Evolutionary conservation across 768 basidiomycete genomes (phyloP).

Genomic region (Lactifluus subvellereus): DNA sequence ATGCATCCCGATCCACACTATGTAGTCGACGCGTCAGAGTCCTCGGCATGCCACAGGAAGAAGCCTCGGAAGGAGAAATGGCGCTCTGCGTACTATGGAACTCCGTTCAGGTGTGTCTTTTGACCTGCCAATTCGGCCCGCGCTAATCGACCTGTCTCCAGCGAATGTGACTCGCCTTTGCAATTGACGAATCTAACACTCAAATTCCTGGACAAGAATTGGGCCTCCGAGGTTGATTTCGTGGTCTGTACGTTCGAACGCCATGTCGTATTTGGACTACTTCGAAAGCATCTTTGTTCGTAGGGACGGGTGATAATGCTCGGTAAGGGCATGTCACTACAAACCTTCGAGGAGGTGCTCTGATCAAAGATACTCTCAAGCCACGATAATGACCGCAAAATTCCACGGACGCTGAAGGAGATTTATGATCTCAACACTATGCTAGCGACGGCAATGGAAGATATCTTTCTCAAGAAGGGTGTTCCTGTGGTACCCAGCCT

Average conservation of each 20-base stretch:
- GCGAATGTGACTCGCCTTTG: conserved; percentile 79
- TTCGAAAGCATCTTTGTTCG: background rate
- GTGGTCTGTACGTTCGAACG: conserved; percentile 60
- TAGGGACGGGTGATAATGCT: conserved; percentile 77
- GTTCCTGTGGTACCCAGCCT: conserved; percentile 80
- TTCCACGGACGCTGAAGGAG: conserved; percentile 77
- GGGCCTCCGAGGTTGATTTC: conserved; percentile 84
- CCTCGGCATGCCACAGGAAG: conserved; percentile 61
- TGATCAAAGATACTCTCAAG: conserved; percentile 33
- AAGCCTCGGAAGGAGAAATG: conserved; percentile 51
- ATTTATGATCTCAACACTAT: conserved; percentile 70
- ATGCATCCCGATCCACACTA: conserved; percentile 79
- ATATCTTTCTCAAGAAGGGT: conserved; percentile 60
- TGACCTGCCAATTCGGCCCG: background rate
- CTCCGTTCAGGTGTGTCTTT: conserved; percentile 54
- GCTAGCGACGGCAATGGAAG: conserved; percentile 63
- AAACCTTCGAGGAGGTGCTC: background rate
- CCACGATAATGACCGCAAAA: conserved; percentile 76
- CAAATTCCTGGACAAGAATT: conserved; percentile 70
- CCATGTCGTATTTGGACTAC: background rate
- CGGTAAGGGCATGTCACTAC: conserved; percentile 36
- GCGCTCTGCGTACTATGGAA: conserved; percentile 57
- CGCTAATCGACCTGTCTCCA: conserved; percentile 27
- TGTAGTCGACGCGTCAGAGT: conserved; percentile 41
- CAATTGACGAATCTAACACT: conserved; percentile 76